Conservation (phyloP, 768 basidiomycete genomes). For the Lentinula edodes region DNA sequence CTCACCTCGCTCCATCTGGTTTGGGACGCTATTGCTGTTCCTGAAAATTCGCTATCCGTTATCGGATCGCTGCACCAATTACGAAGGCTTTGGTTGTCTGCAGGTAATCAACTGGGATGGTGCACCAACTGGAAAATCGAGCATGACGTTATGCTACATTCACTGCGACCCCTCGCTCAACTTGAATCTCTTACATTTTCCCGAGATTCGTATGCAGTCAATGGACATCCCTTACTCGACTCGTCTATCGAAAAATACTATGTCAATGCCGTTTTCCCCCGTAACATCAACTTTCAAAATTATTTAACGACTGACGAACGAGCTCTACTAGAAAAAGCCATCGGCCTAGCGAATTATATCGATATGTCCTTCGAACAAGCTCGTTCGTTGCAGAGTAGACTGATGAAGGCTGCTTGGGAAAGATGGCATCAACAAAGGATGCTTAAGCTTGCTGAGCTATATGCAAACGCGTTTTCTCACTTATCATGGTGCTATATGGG, state of each 20-base stretch:
- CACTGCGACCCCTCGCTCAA: slow-evolving; percentile 16
- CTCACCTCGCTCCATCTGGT: slow-evolving; percentile 21
- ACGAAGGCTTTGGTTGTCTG: slow-evolving; percentile 21
- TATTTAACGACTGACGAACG: slow-evolving; percentile 3
- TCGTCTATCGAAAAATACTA: slow-evolving; percentile 19
- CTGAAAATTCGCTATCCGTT: slow-evolving; percentile 13
- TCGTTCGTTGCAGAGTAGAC: neutral
- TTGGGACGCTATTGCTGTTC: slow-evolving; percentile 13
- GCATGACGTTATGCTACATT: slow-evolving; percentile 14
- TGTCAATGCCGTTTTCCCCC: slow-evolving; percentile 16
- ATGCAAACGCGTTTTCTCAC: slow-evolving; percentile 12
- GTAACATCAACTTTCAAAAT: neutral
- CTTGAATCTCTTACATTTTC: slow-evolving; percentile 23
- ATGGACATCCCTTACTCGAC: slow-evolving; percentile 18
- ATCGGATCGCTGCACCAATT: slow-evolving; percentile 17
- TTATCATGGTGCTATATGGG: slow-evolving; percentile 7
- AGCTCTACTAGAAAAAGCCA: neutral
- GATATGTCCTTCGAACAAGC: slow-evolving; percentile 5
- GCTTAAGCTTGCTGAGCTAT: slow-evolving; percentile 12
- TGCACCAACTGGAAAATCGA: slow-evolving; percentile 22
- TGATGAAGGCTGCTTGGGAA: slow-evolving; percentile 21
- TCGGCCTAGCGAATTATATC: neutral
- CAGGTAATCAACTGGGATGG: slow-evolving; percentile 17
- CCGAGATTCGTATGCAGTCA: slow-evolving; percentile 21
- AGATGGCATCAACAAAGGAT: slow-evolving; percentile 22